These are phyloP conservation scores for Kwoniella sp. DNA, from an alignment of 768 basidiomycete genomes.

Conservation along the genomic window DNA sequence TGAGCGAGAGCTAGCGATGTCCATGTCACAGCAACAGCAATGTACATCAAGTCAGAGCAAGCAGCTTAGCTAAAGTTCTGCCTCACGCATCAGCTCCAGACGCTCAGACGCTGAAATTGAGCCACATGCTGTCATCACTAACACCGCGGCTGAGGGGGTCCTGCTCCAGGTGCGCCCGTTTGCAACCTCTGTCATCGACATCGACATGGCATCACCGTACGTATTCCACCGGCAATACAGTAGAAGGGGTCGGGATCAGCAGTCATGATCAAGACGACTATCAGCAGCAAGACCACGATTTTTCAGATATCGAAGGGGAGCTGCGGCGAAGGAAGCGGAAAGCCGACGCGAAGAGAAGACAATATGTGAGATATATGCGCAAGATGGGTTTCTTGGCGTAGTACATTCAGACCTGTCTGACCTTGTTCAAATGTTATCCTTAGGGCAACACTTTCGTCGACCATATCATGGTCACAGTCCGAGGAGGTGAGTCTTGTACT, in stretches of 20 bases:
- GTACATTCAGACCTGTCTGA: background rate
- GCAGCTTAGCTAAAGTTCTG: too few species aligned
- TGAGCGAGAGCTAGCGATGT: too few species aligned
- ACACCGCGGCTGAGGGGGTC: background rate
- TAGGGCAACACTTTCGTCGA: conserved; percentile 82
- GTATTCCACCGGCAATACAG: background rate
- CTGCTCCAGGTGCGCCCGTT: background rate
- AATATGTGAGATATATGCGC: conserved; percentile 39
- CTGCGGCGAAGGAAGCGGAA: conserved; percentile 37
- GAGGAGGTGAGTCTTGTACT: conserved; percentile 63
- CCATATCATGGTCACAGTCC: conserved; percentile 74
- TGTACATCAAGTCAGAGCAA: too few species aligned
- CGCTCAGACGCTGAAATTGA: too few species aligned
- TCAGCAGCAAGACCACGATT: conserved; percentile 5
- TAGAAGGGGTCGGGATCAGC: too few species aligned
- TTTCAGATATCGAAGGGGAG: conserved; percentile 29
- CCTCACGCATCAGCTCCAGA: too few species aligned
- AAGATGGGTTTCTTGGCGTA: too few species aligned
- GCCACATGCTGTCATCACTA: too few species aligned
- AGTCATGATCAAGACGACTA: conserved; percentile 5
- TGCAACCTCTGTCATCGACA: background rate
- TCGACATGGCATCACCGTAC: background rate
- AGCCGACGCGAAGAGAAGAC: conserved; percentile 52
- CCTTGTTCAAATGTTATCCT: conserved; percentile 15
- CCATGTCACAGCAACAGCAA: too few species aligned